These are phyloP conservation scores for Hansenula sp. DNA, from an alignment of 1,139 yeast genomes.

Conservation along the genomic window DNA sequence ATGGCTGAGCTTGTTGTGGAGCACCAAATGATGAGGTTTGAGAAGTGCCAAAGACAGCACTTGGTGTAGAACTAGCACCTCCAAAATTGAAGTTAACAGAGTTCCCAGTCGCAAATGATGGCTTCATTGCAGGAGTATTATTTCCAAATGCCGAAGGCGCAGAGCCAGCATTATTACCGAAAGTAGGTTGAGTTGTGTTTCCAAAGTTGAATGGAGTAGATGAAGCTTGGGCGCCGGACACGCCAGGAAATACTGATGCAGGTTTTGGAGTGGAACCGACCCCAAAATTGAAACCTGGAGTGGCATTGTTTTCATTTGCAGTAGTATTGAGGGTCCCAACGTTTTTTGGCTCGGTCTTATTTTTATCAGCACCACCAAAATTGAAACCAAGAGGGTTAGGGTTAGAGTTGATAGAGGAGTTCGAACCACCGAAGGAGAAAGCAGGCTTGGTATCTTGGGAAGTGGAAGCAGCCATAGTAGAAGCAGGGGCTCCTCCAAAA, in stretches of 20 bases:
- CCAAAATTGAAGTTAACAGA: conserved; percentile 13
- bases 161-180: neutral
- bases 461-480: neutral
- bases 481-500: neutral
- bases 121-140: neutral
- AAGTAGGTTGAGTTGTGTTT: conserved; percentile 3
- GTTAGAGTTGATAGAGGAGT: conserved; percentile 7
- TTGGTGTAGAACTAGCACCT: conserved; percentile 6
- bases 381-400: conserved; percentile 1
- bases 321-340: conserved; percentile 2
- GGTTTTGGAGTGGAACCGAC: conserved; percentile 16
- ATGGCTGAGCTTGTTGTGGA: conserved; percentile 3
- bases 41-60: conserved; percentile 10
- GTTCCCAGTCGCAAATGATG: neutral
- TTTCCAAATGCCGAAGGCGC: conserved; percentile 6
- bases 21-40: neutral
- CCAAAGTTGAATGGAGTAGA: conserved; percentile 19
- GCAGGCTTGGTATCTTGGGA: neutral
- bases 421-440: neutral
- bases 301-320: neutral
- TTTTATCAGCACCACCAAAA: conserved; percentile 1
- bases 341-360: neutral
- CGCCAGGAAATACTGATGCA: conserved; percentile 16
- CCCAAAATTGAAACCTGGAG: conserved; percentile 5
- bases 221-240: conserved; percentile 5